Evolutionary conservation across 306 rosid species (phyloP).

Genomic region (Begonia peltatifolia): DNA sequence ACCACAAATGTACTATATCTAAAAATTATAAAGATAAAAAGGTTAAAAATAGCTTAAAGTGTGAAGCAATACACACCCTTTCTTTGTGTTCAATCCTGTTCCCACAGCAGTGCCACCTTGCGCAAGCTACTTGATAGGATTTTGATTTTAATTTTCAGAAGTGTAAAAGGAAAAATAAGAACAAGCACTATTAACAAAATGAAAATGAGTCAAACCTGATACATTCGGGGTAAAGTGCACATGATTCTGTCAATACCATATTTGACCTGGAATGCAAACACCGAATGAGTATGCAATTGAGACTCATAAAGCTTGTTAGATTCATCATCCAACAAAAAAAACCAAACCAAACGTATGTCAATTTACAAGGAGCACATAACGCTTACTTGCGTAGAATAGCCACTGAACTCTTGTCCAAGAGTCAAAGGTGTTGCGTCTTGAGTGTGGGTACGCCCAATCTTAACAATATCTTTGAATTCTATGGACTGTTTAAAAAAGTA

Average conservation of each 20-base stretch:
- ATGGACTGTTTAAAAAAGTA: slow-evolving; percentile 38
- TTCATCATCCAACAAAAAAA: neutral
- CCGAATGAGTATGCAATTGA: slow-evolving; percentile 10
- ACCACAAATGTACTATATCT: neutral
- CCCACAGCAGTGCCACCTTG: slow-evolving; percentile 99
- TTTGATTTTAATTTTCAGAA: slow-evolving; percentile 18
- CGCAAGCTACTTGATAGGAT: slow-evolving; percentile 64
- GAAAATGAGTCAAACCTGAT: slow-evolving; percentile 44
- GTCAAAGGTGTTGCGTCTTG: slow-evolving; percentile 99
- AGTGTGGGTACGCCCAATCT: slow-evolving; percentile 96
- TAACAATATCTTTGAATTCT: slow-evolving; percentile 90
- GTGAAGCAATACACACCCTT: slow-evolving; percentile 49
- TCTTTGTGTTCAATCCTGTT: slow-evolving; percentile 97
- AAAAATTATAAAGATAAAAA: neutral
- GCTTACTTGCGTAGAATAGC: slow-evolving; percentile 91
- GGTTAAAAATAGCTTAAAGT: neutral
- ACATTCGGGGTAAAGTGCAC: slow-evolving; percentile 64
- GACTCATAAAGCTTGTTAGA: slow-evolving; percentile 6
- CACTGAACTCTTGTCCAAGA: slow-evolving; percentile 97
- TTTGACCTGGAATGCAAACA: slow-evolving; percentile 52
- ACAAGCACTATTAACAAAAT: slow-evolving; percentile 6
- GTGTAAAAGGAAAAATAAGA: neutral
- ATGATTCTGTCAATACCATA: slow-evolving; percentile 79
- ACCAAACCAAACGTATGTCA: slow-evolving; percentile 1
- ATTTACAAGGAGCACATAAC: slow-evolving; percentile 8